Conservation (phyloP, 2,329 filamentous ascomycete genomes). For the Colletotrichum higginsianum region DNA sequence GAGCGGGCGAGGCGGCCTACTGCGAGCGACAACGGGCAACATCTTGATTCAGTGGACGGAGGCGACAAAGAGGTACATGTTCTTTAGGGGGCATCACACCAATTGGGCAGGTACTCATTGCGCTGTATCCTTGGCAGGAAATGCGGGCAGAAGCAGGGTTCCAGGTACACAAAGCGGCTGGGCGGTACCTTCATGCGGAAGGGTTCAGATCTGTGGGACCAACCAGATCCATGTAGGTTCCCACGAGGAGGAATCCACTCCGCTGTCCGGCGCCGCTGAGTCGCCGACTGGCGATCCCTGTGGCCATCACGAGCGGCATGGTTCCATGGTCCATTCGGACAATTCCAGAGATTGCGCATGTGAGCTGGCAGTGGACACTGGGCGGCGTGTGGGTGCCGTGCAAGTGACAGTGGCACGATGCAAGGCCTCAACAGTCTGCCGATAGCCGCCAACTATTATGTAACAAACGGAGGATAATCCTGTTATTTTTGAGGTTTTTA, state of each 20-base stretch:
- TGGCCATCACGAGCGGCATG: conserved; percentile 26
- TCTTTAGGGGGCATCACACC: background rate
- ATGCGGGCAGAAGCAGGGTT: conserved; percentile 5
- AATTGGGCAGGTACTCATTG: background rate
- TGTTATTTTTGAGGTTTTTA: background rate
- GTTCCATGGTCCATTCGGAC: background rate
- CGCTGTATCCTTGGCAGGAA: background rate
- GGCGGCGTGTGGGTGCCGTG: conserved; percentile 6
- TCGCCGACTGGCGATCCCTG: conserved; percentile 5
- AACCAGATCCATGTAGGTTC: conserved; percentile 39
- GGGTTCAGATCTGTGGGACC: conserved; percentile 38
- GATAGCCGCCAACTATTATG: conserved; percentile 1
- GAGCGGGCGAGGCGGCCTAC: conserved; percentile 5
- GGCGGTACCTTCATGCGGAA: conserved; percentile 4
- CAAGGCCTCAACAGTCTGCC: conserved; percentile 10
- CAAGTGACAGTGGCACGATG: conserved; percentile 9
- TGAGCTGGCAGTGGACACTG: conserved; percentile 24
- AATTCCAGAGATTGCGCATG: conserved; percentile 5
- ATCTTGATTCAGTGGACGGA: conserved; percentile 9
- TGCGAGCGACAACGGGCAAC: conserved; percentile 10
- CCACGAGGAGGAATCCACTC: conserved; percentile 29
- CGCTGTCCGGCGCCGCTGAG: conserved; percentile 20
- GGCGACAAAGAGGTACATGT: background rate
- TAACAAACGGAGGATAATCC: background rate
- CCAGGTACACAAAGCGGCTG: background rate